Percentiles rank a stretch among this genome's conserved stretches.
phyloP scores from a whole-genome alignment of 1,284 basidiomycete species.

The Sanghuangporus weigelae region DNA sequence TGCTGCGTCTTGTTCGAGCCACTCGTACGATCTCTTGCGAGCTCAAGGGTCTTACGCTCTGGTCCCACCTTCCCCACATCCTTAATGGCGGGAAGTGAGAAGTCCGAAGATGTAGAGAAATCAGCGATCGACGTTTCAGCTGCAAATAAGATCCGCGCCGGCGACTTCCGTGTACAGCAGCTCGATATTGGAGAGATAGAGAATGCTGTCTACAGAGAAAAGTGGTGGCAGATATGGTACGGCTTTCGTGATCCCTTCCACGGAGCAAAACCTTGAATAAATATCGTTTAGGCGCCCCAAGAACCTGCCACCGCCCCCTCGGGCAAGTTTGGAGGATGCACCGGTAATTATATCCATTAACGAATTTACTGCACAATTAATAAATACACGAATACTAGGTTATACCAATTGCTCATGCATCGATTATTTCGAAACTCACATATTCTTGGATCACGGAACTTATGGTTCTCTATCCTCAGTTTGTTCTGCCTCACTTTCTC shows the following conservation, averaged over 20 bases:
- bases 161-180: slow-evolving; percentile 23
- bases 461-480: slow-evolving; percentile 40
- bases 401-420: slow-evolving; percentile 55
- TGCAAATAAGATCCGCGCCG: not conserved
- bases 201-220: slow-evolving; percentile 35
- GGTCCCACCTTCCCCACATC: not conserved
- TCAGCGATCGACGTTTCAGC: not conserved
- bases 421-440: slow-evolving; percentile 52
- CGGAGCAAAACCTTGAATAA: not conserved
- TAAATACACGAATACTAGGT: slow-evolving; percentile 29
- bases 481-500: not conserved
- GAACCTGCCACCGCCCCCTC: slow-evolving; percentile 53
- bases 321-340: slow-evolving; percentile 52
- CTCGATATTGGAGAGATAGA: slow-evolving; percentile 43
- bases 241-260: slow-evolving; percentile 8
- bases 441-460: slow-evolving; percentile 66
- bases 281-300: slow-evolving; percentile 46
- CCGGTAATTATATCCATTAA: slow-evolving; percentile 28
- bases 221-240: slow-evolving; percentile 47
- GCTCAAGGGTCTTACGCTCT: too few species aligned
- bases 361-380: not conserved
- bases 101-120: not conserved
- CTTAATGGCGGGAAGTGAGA: slow-evolving; percentile 4
- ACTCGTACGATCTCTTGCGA: not conserved
- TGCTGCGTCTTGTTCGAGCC: not conserved